Evolutionary conservation across 1,284 basidiomycete genomes (phyloP), one percentile per base, ranked within the genome.

Genomic region (Trametes sp.): DNA sequence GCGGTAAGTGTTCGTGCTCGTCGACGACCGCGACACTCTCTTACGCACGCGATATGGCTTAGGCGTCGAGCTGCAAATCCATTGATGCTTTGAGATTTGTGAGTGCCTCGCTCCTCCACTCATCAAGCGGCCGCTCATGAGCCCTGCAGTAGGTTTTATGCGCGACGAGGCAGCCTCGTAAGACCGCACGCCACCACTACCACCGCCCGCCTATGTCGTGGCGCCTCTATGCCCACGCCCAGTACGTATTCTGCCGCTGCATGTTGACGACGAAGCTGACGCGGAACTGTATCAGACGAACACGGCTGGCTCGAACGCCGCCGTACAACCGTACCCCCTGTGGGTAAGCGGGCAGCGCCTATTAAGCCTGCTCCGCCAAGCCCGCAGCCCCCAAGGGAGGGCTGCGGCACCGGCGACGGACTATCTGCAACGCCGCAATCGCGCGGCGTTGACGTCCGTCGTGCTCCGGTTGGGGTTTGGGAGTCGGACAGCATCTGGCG

Each of bases 381-480:
- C 16, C 38, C 38, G 38, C 38, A 14, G 7, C 21, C n/a, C 48
- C 9, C 29, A 26, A 14, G n/a, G n/a, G n/a, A n/a, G 8, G 5
- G n/a, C 16, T 13, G 33, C 49, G 31, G 31, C 49, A 35, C 21
- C n/a, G 24, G 23, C 2, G 2, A n/a, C 49, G 49, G 21, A 35
- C 23, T 41, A 41, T 41, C 38, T 16, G 49, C 49, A n/a, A 21
- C 31, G n/a, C 13, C n/a, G n/a, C 31, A 19, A 8, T 3, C 31
- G 49, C 4, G 45, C 42, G 21, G 14, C 42, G 28, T 29, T 21
- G 45, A 41, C 57, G 35, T 41, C 49, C 38, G 29, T 38, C 29
- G n/a, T 19, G 38, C 19, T 35, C 57, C n/a, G 49, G n/a, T 23
- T n/a, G 21, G 49, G 57, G 57, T 44, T 42, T 2, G 35, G 38